Evolutionary conservation across 2,329 filamentous ascomycete genomes (phyloP).

Genomic region (Dryadomyces quercus-mongolicae): DNA sequence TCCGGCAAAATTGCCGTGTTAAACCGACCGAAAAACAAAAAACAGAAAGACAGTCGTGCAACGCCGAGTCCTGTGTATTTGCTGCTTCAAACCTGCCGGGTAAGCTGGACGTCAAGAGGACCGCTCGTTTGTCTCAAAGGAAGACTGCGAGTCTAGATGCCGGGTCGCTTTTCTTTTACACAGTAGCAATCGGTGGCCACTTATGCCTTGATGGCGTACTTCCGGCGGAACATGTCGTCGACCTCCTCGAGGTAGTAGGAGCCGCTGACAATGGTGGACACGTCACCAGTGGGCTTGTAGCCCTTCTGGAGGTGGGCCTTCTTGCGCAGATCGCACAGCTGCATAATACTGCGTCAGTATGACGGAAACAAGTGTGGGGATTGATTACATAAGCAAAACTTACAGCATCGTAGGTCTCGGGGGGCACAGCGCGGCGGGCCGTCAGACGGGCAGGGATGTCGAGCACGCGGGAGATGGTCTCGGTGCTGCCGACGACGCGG

Average conservation of each 20-base stretch:
- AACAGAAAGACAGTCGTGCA: not conserved
- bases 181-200: not conserved
- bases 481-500: conserved; percentile 59
- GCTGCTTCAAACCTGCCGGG: not conserved
- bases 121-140: not conserved
- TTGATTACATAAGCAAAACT: conserved; percentile 19
- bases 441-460: conserved; percentile 59
- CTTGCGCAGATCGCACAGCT: conserved; percentile 74
- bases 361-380: not conserved
- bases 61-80: not conserved
- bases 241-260: conserved; percentile 72
- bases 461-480: conserved; percentile 53
- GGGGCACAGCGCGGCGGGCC: conserved; percentile 52
- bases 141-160: not conserved
- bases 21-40: not conserved
- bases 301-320: conserved; percentile 73
- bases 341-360: not conserved
- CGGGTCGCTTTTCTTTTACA: not conserved
- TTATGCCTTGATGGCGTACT: conserved; percentile 65
- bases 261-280: conserved; percentile 51
- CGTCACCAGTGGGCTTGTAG: conserved; percentile 57
- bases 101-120: not conserved
- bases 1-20: not conserved
- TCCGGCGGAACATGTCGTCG: conserved; percentile 77
- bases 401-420: conserved; percentile 63